These are phyloP conservation scores for Evansstolkia leycettana DNA, from an alignment of 495 filamentous ascomycete genomes.

Conservation along the genomic window DNA sequence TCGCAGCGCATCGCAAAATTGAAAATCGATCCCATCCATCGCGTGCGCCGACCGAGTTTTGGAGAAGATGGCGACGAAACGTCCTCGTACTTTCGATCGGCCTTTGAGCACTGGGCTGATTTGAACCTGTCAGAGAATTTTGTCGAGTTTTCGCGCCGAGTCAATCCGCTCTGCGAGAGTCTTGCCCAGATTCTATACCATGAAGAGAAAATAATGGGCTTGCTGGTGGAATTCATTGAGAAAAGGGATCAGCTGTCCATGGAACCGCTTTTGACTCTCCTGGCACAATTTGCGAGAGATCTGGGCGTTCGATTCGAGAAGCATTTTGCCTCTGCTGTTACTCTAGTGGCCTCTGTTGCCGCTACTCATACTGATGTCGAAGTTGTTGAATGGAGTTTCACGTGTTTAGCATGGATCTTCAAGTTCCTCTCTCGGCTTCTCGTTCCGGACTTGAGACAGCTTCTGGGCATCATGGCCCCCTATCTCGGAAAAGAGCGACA, in stretches of 20 bases:
- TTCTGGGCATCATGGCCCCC: conserved; percentile 71
- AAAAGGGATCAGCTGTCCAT: conserved; percentile 60
- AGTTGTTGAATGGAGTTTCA: conserved; percentile 94
- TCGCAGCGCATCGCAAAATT: conserved; percentile 85
- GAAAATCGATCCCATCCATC: conserved; percentile 83
- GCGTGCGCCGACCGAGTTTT: conserved; percentile 69
- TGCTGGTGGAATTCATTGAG: conserved; percentile 67
- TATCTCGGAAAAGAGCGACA: conserved; percentile 74
- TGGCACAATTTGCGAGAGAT: conserved; percentile 87
- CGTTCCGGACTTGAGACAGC: conserved; percentile 70
- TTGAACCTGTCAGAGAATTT: conserved; percentile 79
- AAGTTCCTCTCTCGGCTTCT: conserved; percentile 86
- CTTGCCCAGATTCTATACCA: conserved; percentile 85
- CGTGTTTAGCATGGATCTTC: conserved; percentile 86
- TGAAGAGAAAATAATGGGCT: conserved; percentile 67
- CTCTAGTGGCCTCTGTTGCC: conserved; percentile 52
- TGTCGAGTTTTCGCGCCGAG: conserved; percentile 56
- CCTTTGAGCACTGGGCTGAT: conserved; percentile 79
- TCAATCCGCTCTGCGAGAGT: conserved; percentile 69
- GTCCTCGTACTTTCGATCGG: conserved; percentile 69
- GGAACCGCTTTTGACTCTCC: conserved; percentile 72
- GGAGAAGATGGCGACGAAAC: conserved; percentile 57
- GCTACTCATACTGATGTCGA: conserved; percentile 55
- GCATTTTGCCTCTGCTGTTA: conserved; percentile 62
- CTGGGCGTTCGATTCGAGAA: conserved; percentile 79